Percentiles rank a stretch among this genome's conserved stretches.
phyloP scores from a whole-genome alignment of 208 protist species.

The Acanthamoeba polyphaga region DNA sequence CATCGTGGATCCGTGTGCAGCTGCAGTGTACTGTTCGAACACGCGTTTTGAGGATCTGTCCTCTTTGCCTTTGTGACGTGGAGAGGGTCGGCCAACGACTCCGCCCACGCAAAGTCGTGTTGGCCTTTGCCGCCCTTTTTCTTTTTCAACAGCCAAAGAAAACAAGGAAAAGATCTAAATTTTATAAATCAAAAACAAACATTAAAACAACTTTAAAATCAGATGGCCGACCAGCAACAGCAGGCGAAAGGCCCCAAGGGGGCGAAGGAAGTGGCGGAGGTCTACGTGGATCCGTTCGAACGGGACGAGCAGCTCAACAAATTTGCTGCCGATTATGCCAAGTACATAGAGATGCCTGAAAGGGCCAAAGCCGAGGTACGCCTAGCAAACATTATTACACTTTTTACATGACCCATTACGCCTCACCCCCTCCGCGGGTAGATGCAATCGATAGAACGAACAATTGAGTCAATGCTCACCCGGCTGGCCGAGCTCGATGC shows the following conservation, averaged over 20 bases:
- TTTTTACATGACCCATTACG: background rate
- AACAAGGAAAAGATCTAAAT: background rate
- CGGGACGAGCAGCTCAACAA: constrained; percentile 67
- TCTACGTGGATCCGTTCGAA: constrained; percentile 67
- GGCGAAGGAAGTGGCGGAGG: background rate
- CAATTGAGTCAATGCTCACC: constrained; percentile 64
- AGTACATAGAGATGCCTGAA: constrained; percentile 35
- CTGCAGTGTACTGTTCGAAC: too few relatives aligned
- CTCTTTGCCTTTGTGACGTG: too few relatives aligned
- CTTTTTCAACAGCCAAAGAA: background rate
- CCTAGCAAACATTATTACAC: background rate
- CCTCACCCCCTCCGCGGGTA: background rate
- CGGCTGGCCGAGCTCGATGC: constrained; percentile 49
- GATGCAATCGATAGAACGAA: constrained; percentile 20
- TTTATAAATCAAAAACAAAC: background rate
- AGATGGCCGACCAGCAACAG: background rate
- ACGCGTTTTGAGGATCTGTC: too few relatives aligned
- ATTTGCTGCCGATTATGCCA: constrained; percentile 45
- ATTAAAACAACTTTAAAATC: background rate
- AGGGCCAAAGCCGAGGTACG: constrained; percentile 26
- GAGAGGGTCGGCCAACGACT: too few relatives aligned
- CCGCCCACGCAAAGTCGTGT: background rate
- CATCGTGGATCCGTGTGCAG: background rate
- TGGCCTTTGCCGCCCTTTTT: background rate
- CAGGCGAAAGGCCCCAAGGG: background rate